Percentiles rank a stretch among this genome's conserved stretches.
Conservation (phyloP, 2,329 filamentous ascomycete genomes). For the Aotearoamyces nothofagi region DNA sequence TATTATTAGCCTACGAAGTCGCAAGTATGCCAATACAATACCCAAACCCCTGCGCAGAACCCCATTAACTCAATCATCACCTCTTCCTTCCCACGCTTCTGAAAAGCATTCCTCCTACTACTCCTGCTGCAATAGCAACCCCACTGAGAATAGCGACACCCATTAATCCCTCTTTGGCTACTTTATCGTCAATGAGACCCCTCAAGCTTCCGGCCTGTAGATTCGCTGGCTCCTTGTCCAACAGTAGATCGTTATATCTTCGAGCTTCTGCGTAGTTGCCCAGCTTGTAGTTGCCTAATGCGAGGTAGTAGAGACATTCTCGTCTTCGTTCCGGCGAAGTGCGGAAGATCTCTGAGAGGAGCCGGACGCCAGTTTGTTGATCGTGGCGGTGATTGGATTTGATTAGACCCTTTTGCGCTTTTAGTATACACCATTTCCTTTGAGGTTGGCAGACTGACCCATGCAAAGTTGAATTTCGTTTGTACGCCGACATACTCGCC, state of each 20-base stretch:
- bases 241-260: constrained; percentile 81
- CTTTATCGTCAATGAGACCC: constrained; percentile 85
- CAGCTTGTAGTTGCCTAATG: constrained; percentile 93
- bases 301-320: constrained; percentile 97
- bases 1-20: too few species aligned
- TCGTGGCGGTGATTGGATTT: constrained; percentile 76
- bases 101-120: constrained; percentile 77
- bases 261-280: constrained; percentile 93
- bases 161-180: constrained; percentile 84
- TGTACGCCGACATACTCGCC: constrained; percentile 93
- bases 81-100: constrained; percentile 50
- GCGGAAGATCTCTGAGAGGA: constrained; percentile 94
- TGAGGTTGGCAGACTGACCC: constrained; percentile 41
- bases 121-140: constrained; percentile 81
- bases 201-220: constrained; percentile 79
- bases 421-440: constrained; percentile 1
- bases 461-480: constrained; percentile 99
- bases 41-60: neutral
- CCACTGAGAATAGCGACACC: constrained; percentile 92
- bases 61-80: constrained; percentile 8
- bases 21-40: neutral
- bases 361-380: constrained; percentile 85
- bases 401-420: constrained; percentile 59
- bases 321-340: constrained; percentile 81
- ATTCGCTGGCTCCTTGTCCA: constrained; percentile 85